Conservation (phyloP, 495 filamentous ascomycete genomes). For the Annulohypoxylon moriforme region DNA sequence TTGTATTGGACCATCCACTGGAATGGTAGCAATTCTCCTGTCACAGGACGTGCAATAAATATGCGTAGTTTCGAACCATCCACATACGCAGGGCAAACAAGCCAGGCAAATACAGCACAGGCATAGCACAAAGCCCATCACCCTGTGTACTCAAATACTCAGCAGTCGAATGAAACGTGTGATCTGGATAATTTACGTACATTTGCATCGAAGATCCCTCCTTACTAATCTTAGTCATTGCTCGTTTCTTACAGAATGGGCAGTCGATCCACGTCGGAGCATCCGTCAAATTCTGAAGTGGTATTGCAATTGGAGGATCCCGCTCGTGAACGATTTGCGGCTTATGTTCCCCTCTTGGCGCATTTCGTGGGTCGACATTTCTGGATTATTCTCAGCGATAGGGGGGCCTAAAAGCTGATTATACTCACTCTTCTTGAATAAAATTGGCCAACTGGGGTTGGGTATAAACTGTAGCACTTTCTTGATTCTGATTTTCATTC, state of each 20-base stretch:
- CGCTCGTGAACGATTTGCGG: slow-evolving; percentile 7
- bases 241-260: slow-evolving; percentile 46
- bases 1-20: slow-evolving; percentile 34
- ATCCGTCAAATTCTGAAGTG: slow-evolving; percentile 41
- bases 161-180: not conserved
- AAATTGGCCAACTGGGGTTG: not conserved
- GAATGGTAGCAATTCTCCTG: slow-evolving; percentile 41
- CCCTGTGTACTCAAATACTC: slow-evolving; percentile 21
- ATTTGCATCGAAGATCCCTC: slow-evolving; percentile 49
- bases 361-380: not conserved
- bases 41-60: slow-evolving; percentile 47
- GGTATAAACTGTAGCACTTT: not conserved
- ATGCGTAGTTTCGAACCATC: slow-evolving; percentile 51
- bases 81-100: slow-evolving; percentile 47
- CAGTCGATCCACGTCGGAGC: slow-evolving; percentile 48
- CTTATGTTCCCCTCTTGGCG: not conserved
- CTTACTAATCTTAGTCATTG: slow-evolving; percentile 28
- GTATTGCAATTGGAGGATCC: slow-evolving; percentile 40
- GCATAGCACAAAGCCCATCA: slow-evolving; percentile 47
- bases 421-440: slow-evolving; percentile 25
- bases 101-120: slow-evolving; percentile 48
- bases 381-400: not conserved
- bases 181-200: slow-evolving; percentile 32
- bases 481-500: too few species aligned
- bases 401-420: not conserved